A percentile compares a stretch with the other conserved stretches of the same genome.
Conservation (phyloP, 2,329 filamentous ascomycete species). For the Penicillium sp. region DNA sequence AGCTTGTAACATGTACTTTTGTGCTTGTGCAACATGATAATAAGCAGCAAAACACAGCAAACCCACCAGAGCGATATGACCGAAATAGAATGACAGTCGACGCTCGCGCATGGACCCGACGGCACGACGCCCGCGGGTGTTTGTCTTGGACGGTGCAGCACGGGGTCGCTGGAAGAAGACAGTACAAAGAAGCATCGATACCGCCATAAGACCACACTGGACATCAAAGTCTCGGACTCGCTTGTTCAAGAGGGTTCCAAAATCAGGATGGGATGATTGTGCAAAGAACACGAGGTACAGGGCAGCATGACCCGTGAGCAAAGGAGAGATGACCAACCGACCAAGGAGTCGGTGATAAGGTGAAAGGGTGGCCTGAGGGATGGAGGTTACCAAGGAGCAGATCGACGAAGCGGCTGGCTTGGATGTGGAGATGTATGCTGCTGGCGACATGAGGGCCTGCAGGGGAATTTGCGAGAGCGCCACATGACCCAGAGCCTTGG, state of each 20-base stretch:
- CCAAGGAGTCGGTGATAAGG: constrained; percentile 54
- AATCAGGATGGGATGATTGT: constrained; percentile 36
- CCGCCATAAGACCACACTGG: constrained; percentile 48
- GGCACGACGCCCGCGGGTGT: constrained; percentile 7
- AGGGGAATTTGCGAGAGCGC: constrained; percentile 55
- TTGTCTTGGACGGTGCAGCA: constrained; percentile 15
- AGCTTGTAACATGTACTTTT: constrained; percentile 49
- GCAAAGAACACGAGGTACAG: constrained; percentile 56
- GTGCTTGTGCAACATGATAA: constrained; percentile 52
- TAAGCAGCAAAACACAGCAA: constrained; percentile 47
- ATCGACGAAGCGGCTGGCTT: constrained; percentile 44
- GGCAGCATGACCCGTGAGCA: constrained; percentile 48
- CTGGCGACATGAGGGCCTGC: constrained; percentile 50
- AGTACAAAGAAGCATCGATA: constrained; percentile 43
- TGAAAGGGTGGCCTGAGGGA: constrained; percentile 53
- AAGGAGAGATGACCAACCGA: constrained; percentile 45
- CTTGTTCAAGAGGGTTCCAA: constrained; percentile 42
- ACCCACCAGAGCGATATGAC: constrained; percentile 49
- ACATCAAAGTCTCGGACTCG: constrained; percentile 54
- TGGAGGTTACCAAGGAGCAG: constrained; percentile 47
- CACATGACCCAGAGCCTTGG: constrained; percentile 56
- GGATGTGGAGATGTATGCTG: constrained; percentile 36
- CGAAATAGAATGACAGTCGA: constrained; percentile 48
- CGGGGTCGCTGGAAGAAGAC: constrained; percentile 46
- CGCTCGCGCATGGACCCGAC: constrained; percentile 25